Evolutionary conservation across 78 protist genomes (phyloP), one percentile per base, ranked within the genome.

Genomic region (Andalucia godoyi): DNA sequence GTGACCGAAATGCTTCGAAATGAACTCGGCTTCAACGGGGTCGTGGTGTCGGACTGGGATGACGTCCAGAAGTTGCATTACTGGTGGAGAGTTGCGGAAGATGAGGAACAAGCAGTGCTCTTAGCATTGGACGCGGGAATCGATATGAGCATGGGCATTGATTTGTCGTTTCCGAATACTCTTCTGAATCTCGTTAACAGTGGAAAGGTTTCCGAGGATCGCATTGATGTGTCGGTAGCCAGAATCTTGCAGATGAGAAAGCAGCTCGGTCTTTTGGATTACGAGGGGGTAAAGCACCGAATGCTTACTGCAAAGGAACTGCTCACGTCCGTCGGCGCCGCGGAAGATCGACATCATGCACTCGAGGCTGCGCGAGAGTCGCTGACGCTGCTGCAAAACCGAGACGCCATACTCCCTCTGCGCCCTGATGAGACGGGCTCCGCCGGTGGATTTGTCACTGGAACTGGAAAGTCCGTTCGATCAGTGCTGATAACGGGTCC

Each of bases 121-220:
- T 4, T 13, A 17, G 7, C 33, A 21, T 4, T 55, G 42, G 15
- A 55, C 45, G 33, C 6, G 61, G 34, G 45, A 21, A 55, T 55
- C 61, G 61, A 55, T n/a, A 55, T 55, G 61, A n/a, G 6, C 42
- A 55, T 55, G 61, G 37, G 37, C 58, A 23, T n/a, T 23, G 17
- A 15, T 15, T 17, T 23, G 37, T 34, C 45, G 45, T 55, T 9
- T 18, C 45, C 61, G 45, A 15, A 9, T 18, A 32, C 9, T 5
- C 36, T n/a, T 34, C 9, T n/a, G 32, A 8, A 15, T 17, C 61
- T 55, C 32, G 36, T 32, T 23, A 45, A 45, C 27, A 18, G 17
- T 18, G 49, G 27, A 45, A 18, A 15, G 15, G 49, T 45, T 17
- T 45, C 49, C 49, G 61, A 13, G 36, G 23, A 12, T 10, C 6